A percentile compares a stretch with the other conserved stretches of the same genome.
Conservation (phyloP, 805 yeast species). For the Teunomyces lycoperdinae region DNA sequence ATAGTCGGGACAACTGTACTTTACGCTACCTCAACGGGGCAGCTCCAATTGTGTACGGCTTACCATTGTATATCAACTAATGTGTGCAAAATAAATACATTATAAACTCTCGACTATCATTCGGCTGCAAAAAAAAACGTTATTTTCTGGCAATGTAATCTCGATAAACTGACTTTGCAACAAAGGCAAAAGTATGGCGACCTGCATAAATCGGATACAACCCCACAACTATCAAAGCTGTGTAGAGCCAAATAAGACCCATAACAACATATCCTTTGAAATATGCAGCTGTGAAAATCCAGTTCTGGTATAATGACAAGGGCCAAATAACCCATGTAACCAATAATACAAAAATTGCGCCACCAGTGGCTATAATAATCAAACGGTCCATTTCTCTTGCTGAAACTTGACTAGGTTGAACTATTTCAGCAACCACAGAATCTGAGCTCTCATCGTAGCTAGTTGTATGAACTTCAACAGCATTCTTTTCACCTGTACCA, state of each 20-base stretch:
- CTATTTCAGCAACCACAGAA: background rate
- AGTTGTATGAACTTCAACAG: background rate
- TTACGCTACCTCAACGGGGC: slow-evolving; percentile 81
- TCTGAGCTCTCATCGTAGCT: background rate
- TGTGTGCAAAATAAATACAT: background rate
- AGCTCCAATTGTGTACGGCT: slow-evolving; percentile 88
- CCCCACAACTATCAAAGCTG: slow-evolving; percentile 31
- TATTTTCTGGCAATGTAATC: slow-evolving; percentile 10
- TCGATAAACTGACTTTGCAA: slow-evolving; percentile 17
- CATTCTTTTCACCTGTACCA: background rate
- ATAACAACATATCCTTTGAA: slow-evolving; percentile 40
- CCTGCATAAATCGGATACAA: slow-evolving; percentile 35
- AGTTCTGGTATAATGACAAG: slow-evolving; percentile 42
- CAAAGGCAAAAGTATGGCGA: slow-evolving; percentile 25
- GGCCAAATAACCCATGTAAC: slow-evolving; percentile 43
- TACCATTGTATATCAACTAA: slow-evolving; percentile 49
- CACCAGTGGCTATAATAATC: slow-evolving; percentile 23
- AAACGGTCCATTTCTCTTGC: slow-evolving; percentile 9
- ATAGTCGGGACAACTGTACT: slow-evolving; percentile 65
- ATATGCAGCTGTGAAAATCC: slow-evolving; percentile 34
- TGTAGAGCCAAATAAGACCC: slow-evolving; percentile 37
- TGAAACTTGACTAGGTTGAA: background rate
- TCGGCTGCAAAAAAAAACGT: background rate
- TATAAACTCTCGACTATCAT: background rate
- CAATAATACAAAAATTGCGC: slow-evolving; percentile 23